phyloP scores from a whole-genome alignment of 176 grass and related monocot species.

The Raddia guianensis region DNA sequence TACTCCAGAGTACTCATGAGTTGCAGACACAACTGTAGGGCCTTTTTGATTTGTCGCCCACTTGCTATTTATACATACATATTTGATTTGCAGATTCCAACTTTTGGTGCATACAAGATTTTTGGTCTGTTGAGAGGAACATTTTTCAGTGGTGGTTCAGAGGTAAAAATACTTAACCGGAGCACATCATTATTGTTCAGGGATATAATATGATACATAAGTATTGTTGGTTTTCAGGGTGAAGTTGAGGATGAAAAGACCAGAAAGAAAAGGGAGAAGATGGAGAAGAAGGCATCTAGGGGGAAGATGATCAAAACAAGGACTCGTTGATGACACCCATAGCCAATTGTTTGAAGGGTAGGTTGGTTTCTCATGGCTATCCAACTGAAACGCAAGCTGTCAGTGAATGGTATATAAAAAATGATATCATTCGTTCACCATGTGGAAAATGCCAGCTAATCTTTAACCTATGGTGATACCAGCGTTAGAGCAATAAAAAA shows the following conservation, averaged over 20 bases:
- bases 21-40: not conserved
- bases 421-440: constrained; percentile 17
- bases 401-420: not conserved
- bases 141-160: constrained; percentile 70
- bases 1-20: not conserved
- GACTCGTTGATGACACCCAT: constrained; percentile 47
- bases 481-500: not conserved
- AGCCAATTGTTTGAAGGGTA: constrained; percentile 37
- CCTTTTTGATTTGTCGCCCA: not conserved
- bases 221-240: constrained; percentile 48
- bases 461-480: constrained; percentile 11
- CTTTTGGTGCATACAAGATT: constrained; percentile 85
- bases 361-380: constrained; percentile 41
- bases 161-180: constrained; percentile 55
- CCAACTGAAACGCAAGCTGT: constrained; percentile 32
- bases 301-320: constrained; percentile 85
- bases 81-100: constrained; percentile 71
- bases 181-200: constrained; percentile 21
- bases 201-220: not conserved
- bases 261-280: constrained; percentile 93
- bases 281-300: constrained; percentile 92
- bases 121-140: constrained; percentile 73
- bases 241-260: constrained; percentile 88
- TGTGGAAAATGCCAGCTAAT: constrained; percentile 39
- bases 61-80: constrained; percentile 25